Conservation (phyloP, 2,329 filamentous ascomycete genomes). For the Xylaria sp. region DNA sequence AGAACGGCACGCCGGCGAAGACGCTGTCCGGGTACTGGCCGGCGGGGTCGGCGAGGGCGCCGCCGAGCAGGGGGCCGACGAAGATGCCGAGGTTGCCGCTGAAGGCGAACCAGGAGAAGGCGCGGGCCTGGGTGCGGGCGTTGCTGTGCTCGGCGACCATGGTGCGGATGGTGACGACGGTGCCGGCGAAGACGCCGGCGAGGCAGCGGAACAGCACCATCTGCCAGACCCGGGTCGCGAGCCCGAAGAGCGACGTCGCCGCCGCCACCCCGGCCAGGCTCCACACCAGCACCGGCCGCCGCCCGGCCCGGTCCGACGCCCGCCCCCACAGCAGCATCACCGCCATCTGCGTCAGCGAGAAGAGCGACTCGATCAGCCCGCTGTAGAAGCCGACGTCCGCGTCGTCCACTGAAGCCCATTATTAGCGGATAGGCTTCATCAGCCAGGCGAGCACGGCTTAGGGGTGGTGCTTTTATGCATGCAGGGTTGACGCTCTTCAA, state of each 20-base stretch:
- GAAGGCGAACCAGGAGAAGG: constrained; percentile 79
- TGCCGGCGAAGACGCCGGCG: constrained; percentile 74
- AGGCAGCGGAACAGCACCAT: constrained; percentile 74
- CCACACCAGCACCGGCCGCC: constrained; percentile 71
- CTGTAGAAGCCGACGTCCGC: constrained; percentile 79
- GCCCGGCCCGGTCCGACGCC: constrained; percentile 67
- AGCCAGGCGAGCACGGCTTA: no score
- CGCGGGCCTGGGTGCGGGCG: constrained; percentile 68
- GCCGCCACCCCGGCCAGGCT: constrained; percentile 66
- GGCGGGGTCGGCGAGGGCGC: constrained; percentile 68
- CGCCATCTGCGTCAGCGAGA: constrained; percentile 75
- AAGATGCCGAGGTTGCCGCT: constrained; percentile 74
- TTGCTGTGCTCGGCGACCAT: constrained; percentile 78
- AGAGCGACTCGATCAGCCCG: constrained; percentile 74
- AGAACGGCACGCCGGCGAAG: constrained; percentile 61
- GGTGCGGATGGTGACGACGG: constrained; percentile 72
- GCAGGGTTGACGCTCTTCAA: not conserved
- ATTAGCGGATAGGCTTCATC: no score
- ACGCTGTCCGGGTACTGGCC: constrained; percentile 61
- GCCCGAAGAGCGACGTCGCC: constrained; percentile 67
- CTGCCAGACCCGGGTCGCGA: constrained; percentile 68
- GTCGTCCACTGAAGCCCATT: constrained; percentile 55
- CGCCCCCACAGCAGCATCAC: constrained; percentile 77
- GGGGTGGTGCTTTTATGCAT: no score
- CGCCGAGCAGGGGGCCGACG: constrained; percentile 70